Evolutionary conservation across 1,284 basidiomycete species (phyloP).

Genomic region (Malassezia caprae): DNA sequence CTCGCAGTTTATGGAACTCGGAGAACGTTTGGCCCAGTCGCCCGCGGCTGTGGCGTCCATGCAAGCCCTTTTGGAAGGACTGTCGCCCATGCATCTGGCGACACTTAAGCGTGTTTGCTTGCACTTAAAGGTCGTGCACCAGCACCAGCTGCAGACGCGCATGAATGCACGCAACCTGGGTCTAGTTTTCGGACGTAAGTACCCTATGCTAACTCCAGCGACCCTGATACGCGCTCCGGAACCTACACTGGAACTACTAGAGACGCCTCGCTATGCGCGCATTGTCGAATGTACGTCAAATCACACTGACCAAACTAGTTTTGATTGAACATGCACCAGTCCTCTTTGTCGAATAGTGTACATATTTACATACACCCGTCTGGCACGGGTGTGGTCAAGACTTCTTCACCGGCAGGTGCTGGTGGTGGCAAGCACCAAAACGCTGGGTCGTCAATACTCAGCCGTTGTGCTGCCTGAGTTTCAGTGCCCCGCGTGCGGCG

Average conservation of each 20-base stretch:
- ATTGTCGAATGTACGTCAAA: conserved; percentile 1
- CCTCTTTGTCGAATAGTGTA: conserved; percentile 7
- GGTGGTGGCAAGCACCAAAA: conserved; percentile 11
- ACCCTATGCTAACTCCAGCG: background rate
- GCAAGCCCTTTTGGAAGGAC: conserved; percentile 61
- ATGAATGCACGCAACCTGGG: conserved; percentile 94
- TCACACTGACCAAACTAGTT: background rate
- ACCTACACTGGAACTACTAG: conserved; percentile 11
- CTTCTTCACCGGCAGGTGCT: background rate
- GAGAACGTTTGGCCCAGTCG: conserved; percentile 19
- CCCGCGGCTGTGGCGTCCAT: conserved; percentile 19
- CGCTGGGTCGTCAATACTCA: background rate
- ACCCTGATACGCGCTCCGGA: conserved; percentile 6
- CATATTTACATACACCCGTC: background rate
- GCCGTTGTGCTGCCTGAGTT: background rate
- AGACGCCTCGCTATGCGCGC: conserved; percentile 6
- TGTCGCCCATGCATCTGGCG: conserved; percentile 77
- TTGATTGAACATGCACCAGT: conserved; percentile 8
- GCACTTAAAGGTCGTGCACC: conserved; percentile 59
- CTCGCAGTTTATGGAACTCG: conserved; percentile 62
- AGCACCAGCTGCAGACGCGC: conserved; percentile 59
- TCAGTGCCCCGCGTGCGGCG: background rate
- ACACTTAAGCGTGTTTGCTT: conserved; percentile 73
- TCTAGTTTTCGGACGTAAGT: conserved; percentile 98
- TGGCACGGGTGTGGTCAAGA: background rate